Percentiles rank a stretch among this genome's conserved stretches.
phyloP scores from a whole-genome alignment of 495 filamentous ascomycete genomes.

The Daldinia grandis region DNA sequence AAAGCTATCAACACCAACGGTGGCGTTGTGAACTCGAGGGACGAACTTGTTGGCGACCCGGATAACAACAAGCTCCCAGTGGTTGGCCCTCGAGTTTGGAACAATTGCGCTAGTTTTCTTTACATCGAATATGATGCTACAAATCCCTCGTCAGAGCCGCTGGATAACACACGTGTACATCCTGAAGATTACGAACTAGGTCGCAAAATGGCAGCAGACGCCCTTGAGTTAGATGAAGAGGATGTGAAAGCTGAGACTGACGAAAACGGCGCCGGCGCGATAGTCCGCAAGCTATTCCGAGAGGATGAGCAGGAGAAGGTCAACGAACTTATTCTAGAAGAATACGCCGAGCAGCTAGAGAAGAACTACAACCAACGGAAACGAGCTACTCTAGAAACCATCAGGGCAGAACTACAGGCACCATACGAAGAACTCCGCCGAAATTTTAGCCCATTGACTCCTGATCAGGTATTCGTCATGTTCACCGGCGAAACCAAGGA shows the following conservation, averaged over 20 bases:
- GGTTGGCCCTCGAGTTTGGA: slow-evolving; percentile 89
- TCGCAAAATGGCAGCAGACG: slow-evolving; percentile 97
- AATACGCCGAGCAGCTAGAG: slow-evolving; percentile 96
- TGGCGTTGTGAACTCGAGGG: slow-evolving; percentile 79
- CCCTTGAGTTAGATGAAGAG: slow-evolving; percentile 94
- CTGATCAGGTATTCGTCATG: slow-evolving; percentile 95
- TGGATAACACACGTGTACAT: slow-evolving; percentile 96
- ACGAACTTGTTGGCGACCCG: slow-evolving; percentile 85
- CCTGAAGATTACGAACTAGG: slow-evolving; percentile 98
- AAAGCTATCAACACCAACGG: slow-evolving; percentile 92
- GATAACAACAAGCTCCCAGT: slow-evolving; percentile 78
- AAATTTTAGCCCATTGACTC: slow-evolving; percentile 72
- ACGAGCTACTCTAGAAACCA: slow-evolving; percentile 94
- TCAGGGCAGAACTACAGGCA: slow-evolving; percentile 88
- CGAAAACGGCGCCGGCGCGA: slow-evolving; percentile 84
- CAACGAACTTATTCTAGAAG: slow-evolving; percentile 93
- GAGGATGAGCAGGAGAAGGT: slow-evolving; percentile 93
- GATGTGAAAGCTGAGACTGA: slow-evolving; percentile 94
- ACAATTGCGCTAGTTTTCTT: slow-evolving; percentile 95
- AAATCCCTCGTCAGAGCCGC: slow-evolving; percentile 82
- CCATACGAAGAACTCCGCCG: slow-evolving; percentile 95
- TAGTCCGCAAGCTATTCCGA: slow-evolving; percentile 90
- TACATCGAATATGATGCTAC: slow-evolving; percentile 84
- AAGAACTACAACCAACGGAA: slow-evolving; percentile 92
- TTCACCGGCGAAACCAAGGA: slow-evolving; percentile 92